Base-by-base conservation (phyloP, 148 eudicot species). In the Rhododendron kiyosumense region DNA sequence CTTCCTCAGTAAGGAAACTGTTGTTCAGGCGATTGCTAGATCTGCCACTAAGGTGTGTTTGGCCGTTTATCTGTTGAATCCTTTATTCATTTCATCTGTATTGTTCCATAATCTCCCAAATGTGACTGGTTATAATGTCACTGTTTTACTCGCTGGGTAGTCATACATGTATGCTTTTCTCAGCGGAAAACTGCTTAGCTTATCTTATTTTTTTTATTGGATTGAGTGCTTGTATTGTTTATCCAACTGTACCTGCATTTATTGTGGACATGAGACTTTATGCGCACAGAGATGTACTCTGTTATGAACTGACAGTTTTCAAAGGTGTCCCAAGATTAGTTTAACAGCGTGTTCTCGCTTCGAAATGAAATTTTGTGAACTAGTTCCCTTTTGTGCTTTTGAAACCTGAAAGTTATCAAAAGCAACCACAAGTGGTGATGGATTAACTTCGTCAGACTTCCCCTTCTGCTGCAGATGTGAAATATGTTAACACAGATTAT, bases 1-100 rank as follows among this genome's bases (percentile, higher is more conserved):
- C 88, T 97, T 94, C 88, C 96, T 97, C 61, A 93, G 98, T 76
- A 97, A 94, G 92, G 99, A 95, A 86, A 95, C 99, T 36, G 85
- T 94, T 88, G 91, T 97, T 84, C 99, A 97, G 91, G 99, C 99
- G 78, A 97, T 95, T 86, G 94, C 98, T 84, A 91, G 99, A 89
- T 97, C 99, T 85, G 98, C 99, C 28, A 97, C 96, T 51, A 97
- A 97, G 99, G 99, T 95, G 85, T 12, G 85, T 48, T 76, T 51
- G 41, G 41, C 15, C 32, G 15, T 48, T 65, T n/a, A 32, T 67
- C 30, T 36, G 77, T 48, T 14, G 28, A 63, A 65, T 43, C 51
- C 28, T 38, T 59, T 71, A 30, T 71, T 28, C 20, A 32, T 71
- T 71, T 14, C 76, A 71, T 30, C 34, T 30, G 38, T 71, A 32